phyloP scores from a whole-genome alignment of 495 filamentous ascomycete species.

The Opeltia flavorubescens region DNA sequence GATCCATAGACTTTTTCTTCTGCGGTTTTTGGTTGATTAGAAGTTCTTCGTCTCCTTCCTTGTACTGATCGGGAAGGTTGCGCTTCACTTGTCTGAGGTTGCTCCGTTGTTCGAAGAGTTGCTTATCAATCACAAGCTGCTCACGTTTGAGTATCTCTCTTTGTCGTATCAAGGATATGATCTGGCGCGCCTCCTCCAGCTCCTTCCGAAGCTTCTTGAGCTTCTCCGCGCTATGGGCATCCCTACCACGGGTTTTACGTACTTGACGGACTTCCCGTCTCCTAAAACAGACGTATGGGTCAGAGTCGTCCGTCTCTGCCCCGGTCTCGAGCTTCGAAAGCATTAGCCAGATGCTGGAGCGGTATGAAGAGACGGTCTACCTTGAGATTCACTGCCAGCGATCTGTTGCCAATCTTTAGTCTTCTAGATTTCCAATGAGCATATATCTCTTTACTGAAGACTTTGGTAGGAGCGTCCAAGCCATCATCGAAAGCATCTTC shows the following conservation, averaged over 20 bases:
- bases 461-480: slow-evolving; percentile 47
- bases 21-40: slow-evolving; percentile 83
- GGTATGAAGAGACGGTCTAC: slow-evolving; percentile 20
- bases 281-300: slow-evolving; percentile 97
- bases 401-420: slow-evolving; percentile 45
- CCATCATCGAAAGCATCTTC: slow-evolving; percentile 60
- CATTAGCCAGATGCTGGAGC: slow-evolving; percentile 16
- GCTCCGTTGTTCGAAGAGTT: slow-evolving; percentile 66
- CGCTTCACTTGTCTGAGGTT: slow-evolving; percentile 76
- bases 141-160: slow-evolving; percentile 69
- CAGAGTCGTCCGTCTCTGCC: slow-evolving; percentile 83
- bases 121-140: slow-evolving; percentile 54
- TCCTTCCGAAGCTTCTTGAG: slow-evolving; percentile 83
- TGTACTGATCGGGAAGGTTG: slow-evolving; percentile 59
- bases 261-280: slow-evolving; percentile 88
- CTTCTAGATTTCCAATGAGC: slow-evolving; percentile 76
- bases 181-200: slow-evolving; percentile 72
- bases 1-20: slow-evolving; percentile 51
- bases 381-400: slow-evolving; percentile 63
- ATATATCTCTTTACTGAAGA: slow-evolving; percentile 76
- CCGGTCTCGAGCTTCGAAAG: slow-evolving; percentile 64
- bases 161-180: slow-evolving; percentile 60
- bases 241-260: slow-evolving; percentile 84
- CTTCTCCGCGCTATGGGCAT: slow-evolving; percentile 88
- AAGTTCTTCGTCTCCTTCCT: slow-evolving; percentile 78